Conservation (phyloP, 1,284 basidiomycete species). For the Phellinidium pouzarii region DNA sequence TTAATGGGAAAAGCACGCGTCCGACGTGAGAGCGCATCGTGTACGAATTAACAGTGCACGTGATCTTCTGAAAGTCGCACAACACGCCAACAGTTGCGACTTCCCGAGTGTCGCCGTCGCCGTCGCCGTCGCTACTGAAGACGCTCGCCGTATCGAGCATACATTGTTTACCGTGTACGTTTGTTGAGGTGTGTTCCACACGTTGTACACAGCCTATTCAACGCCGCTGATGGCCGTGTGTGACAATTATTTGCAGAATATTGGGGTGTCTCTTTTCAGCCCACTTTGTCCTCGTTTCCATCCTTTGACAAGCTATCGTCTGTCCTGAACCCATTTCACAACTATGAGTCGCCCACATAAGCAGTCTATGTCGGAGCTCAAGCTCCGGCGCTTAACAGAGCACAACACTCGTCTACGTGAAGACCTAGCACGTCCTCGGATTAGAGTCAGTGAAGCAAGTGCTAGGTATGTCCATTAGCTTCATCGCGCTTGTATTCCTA, state of each 20-base stretch:
- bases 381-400: constrained; percentile 72
- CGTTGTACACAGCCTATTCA: constrained; percentile 8
- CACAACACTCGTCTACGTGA: constrained; percentile 74
- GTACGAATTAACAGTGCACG: neutral
- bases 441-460: constrained; percentile 73
- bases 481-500: neutral
- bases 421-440: constrained; percentile 67
- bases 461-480: constrained; percentile 41
- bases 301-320: neutral
- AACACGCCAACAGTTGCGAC: neutral
- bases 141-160: neutral
- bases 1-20: neutral
- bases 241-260: no score
- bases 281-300: neutral
- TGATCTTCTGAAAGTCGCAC: neutral
- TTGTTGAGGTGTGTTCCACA: neutral
- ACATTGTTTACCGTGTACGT: neutral
- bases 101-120: neutral
- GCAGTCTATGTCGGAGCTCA: constrained; percentile 77
- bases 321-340: no score
- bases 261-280: no score
- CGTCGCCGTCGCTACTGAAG: neutral
- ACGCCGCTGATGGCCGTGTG: constrained; percentile 7
- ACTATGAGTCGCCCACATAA: constrained; percentile 45
- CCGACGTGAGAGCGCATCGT: neutral